These are phyloP conservation scores for Polygonum maritimum DNA, from an alignment of 148 eudicot genomes.

Conservation along the genomic window DNA sequence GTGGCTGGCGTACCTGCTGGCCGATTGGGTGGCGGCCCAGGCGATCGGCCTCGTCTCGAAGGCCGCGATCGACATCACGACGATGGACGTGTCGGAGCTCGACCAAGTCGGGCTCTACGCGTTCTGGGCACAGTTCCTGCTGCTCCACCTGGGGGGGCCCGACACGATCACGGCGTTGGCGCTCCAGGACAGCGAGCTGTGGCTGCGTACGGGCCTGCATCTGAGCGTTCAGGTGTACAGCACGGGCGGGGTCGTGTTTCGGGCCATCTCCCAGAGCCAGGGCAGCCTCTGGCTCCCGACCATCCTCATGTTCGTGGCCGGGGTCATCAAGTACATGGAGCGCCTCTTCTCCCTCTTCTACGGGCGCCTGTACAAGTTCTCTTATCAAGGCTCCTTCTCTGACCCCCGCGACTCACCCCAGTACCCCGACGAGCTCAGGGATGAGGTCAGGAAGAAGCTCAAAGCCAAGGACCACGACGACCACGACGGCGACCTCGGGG, in stretches of 20 bases:
- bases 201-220: not conserved
- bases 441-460: too few species aligned
- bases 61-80: not conserved
- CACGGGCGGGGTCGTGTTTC: not conserved
- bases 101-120: not conserved
- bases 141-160: not conserved
- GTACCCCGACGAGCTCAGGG: too few species aligned
- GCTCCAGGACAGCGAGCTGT: not conserved
- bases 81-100: too few species aligned
- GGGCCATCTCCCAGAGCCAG: not conserved
- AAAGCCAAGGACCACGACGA: too few species aligned
- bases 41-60: not conserved
- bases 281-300: not conserved
- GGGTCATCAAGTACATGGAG: conserved; percentile 20
- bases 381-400: not conserved
- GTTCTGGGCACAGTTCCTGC: not conserved
- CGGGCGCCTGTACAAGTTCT: conserved; percentile 5
- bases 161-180: conserved; percentile 8
- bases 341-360: conserved; percentile 13
- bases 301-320: conserved; percentile 13
- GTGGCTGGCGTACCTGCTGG: not conserved
- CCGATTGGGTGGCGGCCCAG: not conserved
- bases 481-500: too few species aligned
- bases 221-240: not conserved
- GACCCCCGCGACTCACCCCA: not conserved